phyloP scores from a whole-genome alignment of 2,329 filamentous ascomycete species.

The Escovopsis weberi region DNA sequence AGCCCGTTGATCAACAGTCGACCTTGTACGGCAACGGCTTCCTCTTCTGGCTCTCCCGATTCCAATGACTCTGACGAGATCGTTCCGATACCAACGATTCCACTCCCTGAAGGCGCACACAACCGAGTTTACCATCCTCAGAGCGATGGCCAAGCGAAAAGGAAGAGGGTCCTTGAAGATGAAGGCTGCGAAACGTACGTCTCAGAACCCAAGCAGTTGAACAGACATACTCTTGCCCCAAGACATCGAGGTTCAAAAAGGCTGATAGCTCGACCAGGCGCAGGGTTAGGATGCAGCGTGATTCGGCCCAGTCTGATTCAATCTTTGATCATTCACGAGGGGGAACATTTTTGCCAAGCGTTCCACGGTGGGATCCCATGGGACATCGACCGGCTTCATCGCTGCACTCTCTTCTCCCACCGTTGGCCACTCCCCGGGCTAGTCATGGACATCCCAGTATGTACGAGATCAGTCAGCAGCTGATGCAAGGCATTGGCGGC shows the following conservation, averaged over 20 bases:
- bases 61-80: too few species aligned
- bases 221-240: not conserved
- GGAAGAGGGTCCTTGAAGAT: constrained; percentile 2
- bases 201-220: not conserved
- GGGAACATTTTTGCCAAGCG: not conserved
- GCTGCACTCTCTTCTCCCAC: not conserved
- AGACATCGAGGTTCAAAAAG: not conserved
- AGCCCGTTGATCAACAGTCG: constrained; percentile 7
- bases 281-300: constrained; percentile 1
- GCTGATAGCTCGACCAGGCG: not conserved
- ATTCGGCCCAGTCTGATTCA: not conserved
- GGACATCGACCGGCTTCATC: not conserved
- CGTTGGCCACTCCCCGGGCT: not conserved
- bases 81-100: too few species aligned
- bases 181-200: not conserved
- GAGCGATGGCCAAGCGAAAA: not conserved
- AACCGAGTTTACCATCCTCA: not conserved
- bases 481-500: not conserved
- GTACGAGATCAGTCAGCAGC: not conserved
- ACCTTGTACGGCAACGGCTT: constrained; percentile 1
- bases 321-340: not conserved
- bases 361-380: not conserved
- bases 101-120: too few species aligned
- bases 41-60: not conserved
- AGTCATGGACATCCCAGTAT: not conserved